Base-by-base conservation (phyloP, 202 grass and related monocot species). In the Carex arenaria region DNA sequence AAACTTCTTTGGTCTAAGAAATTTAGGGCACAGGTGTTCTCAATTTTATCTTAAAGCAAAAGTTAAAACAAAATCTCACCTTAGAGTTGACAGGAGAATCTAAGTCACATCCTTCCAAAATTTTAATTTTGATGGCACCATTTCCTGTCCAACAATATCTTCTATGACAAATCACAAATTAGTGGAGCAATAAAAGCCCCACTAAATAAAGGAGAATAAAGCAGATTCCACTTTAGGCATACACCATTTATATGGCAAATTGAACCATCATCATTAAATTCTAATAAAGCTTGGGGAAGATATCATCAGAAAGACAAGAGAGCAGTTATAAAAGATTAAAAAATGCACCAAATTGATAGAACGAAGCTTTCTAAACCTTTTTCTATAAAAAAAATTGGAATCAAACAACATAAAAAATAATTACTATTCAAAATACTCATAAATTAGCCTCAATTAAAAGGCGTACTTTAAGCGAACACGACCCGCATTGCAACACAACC, bases 11-110 rank as follows among this genome's bases (percentile, higher is more conserved):
- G 49, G 72, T 10, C 3, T 28, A 57, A 77, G 32, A 77, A 77
- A 78, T 10, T 40, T 59, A 60, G 17, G 28, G 74, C 19, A 67
- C 86, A 65, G 81, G 77, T 67, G 86, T 78, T 89, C 49, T 87
- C 84, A 84, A 22, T 82, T 84, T 20, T 90, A 83, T 86, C 94
- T 91, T 92, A 66, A 93, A 90, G 89, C 91, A 82, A 91, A 93
- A 88, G 91, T 86, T 70, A 92, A 80, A 87, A 86, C 84, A 88
- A 93, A 90, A 67, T 79, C 85, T 68, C 87, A 93, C 86, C 88
- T 73, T 56, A 82, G 32, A 78, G 7, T 60, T 78, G 74, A 60
- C 34, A 82, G 36, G 64, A 70, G 62, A 82, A 82, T 70, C 62
- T 70, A 49, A 59, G 57, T 67, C 61, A 81, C 47, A 54, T 52